Conservation (phyloP, 1,284 basidiomycete species). For the Ceratobasidium sp. region DNA sequence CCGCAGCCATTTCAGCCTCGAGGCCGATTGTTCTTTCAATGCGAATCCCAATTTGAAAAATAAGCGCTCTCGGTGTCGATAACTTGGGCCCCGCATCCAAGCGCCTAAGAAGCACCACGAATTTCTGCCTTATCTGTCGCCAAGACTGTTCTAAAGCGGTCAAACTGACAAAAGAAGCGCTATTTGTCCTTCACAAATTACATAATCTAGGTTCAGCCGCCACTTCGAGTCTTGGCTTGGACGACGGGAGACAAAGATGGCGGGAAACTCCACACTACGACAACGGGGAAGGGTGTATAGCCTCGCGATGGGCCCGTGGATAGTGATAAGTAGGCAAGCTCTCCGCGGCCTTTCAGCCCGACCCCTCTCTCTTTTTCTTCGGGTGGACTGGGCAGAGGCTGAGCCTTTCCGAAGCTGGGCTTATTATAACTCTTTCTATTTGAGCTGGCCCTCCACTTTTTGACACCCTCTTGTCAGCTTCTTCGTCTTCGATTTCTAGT, state of each 20-base stretch:
- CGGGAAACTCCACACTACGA: slow-evolving; percentile 24
- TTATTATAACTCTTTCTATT: slow-evolving; percentile 27
- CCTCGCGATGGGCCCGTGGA: background rate
- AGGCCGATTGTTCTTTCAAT: slow-evolving; percentile 37
- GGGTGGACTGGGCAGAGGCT: slow-evolving; percentile 25
- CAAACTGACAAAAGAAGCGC: slow-evolving; percentile 26
- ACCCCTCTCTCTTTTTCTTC: slow-evolving; percentile 19
- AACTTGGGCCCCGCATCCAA: slow-evolving; percentile 11
- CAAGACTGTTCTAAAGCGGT: slow-evolving; percentile 29
- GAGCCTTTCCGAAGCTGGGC: slow-evolving; percentile 35
- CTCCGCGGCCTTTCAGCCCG: background rate
- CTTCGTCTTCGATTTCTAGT: slow-evolving; percentile 29
- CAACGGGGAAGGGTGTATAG: slow-evolving; percentile 26
- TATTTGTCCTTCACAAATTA: background rate
- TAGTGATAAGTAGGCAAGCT: slow-evolving; percentile 5
- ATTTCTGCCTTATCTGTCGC: slow-evolving; percentile 25
- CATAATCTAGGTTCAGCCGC: slow-evolving; percentile 28
- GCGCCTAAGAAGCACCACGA: slow-evolving; percentile 2
- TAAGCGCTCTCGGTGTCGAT: background rate
- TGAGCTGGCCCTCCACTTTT: background rate
- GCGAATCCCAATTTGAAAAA: background rate
- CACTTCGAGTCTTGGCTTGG: slow-evolving; percentile 35
- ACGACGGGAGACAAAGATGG: slow-evolving; percentile 39
- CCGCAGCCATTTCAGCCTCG: slow-evolving; percentile 31
- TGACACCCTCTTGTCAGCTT: slow-evolving; percentile 20